These are phyloP conservation scores for Fusarium sublunatum DNA, from an alignment of 2,329 filamentous ascomycete species.

Conservation along the genomic window DNA sequence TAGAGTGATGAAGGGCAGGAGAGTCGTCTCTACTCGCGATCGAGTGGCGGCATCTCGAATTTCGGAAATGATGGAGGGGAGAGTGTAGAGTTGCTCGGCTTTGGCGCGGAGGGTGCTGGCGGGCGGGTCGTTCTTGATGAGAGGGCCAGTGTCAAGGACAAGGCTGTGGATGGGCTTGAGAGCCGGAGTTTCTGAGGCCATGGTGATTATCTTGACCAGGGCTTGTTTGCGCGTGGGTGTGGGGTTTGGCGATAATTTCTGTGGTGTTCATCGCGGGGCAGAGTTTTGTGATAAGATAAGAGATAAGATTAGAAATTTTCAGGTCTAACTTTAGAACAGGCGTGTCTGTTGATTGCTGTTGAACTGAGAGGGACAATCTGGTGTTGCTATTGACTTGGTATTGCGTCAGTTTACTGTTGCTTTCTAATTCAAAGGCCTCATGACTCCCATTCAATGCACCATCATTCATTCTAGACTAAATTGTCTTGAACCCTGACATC, in stretches of 20 bases:
- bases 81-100: constrained; percentile 82
- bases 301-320: constrained; percentile 14
- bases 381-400: background rate
- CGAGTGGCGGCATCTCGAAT: constrained; percentile 88
- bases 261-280: constrained; percentile 44
- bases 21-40: constrained; percentile 81
- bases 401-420: background rate
- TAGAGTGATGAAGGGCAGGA: constrained; percentile 85
- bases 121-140: constrained; percentile 92
- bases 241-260: constrained; percentile 42
- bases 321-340: background rate
- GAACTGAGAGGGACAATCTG: background rate
- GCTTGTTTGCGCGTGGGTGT: constrained; percentile 16
- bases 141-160: constrained; percentile 88
- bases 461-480: background rate
- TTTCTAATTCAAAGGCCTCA: background rate
- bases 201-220: constrained; percentile 24
- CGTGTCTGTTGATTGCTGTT: background rate
- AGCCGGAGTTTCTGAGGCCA: constrained; percentile 40
- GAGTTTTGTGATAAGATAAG: constrained; percentile 40
- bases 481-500: background rate
- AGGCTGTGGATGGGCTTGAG: constrained; percentile 82
- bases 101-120: constrained; percentile 83
- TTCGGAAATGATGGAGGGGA: constrained; percentile 86
- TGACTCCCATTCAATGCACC: constrained; percentile 10